These are phyloP conservation scores for Cyberlindnera lachancei DNA, from an alignment of 805 yeast species.

Conservation along the genomic window DNA sequence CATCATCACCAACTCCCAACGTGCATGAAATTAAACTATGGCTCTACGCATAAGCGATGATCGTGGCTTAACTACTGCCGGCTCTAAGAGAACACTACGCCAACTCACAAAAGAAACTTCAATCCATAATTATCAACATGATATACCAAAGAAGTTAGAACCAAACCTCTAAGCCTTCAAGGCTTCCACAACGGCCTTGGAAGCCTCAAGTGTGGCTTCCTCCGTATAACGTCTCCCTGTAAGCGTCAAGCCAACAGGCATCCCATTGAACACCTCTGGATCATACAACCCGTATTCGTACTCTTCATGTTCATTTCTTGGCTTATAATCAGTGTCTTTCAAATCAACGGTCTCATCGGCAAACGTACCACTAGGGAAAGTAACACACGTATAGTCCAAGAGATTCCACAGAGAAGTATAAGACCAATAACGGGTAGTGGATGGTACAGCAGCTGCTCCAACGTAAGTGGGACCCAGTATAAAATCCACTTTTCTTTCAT, in stretches of 20 bases:
- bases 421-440: slow-evolving; percentile 65
- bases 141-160: too few species aligned
- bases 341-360: slow-evolving; percentile 38
- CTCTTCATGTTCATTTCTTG: slow-evolving; percentile 25
- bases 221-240: slow-evolving; percentile 43
- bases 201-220: slow-evolving; percentile 38
- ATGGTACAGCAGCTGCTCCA: slow-evolving; percentile 65
- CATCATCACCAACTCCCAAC: too few species aligned
- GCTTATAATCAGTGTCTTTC: slow-evolving; percentile 27
- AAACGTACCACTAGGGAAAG: slow-evolving; percentile 43
- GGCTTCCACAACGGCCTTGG: slow-evolving; percentile 22
- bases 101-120: too few species aligned
- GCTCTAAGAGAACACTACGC: too few species aligned
- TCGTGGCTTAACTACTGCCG: too few species aligned
- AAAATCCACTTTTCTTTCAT: slow-evolving; percentile 51
- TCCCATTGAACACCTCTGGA: slow-evolving; percentile 45
- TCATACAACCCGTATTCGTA: slow-evolving; percentile 19
- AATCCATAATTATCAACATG: too few species aligned
- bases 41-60: too few species aligned
- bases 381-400: slow-evolving; percentile 60
- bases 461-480: slow-evolving; percentile 60
- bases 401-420: slow-evolving; percentile 71
- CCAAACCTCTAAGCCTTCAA: too few species aligned
- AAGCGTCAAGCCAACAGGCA: slow-evolving; percentile 43
- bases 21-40: too few species aligned